phyloP scores from a whole-genome alignment of 2,329 filamentous ascomycete species.

The Aspergillus carbonarius region DNA sequence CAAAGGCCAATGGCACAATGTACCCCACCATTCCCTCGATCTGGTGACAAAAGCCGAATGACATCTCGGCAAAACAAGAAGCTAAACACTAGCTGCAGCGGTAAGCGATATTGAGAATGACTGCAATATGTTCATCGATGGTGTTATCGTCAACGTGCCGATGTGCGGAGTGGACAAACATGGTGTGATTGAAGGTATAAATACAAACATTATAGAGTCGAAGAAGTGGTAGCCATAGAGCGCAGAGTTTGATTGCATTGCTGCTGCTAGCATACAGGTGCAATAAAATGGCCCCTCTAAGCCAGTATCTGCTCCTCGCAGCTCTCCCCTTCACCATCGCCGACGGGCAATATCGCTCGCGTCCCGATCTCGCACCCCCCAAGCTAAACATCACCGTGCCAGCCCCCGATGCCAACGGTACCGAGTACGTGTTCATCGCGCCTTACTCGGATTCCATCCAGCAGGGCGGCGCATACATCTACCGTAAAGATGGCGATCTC shows the following conservation, averaged over 20 bases:
- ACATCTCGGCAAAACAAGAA: neutral
- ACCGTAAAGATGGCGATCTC: constrained; percentile 55
- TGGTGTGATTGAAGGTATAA: neutral
- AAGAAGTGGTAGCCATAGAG: neutral
- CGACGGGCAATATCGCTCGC: constrained; percentile 51
- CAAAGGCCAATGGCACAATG: neutral
- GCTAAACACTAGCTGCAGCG: neutral
- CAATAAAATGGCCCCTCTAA: neutral
- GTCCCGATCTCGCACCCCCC: constrained; percentile 50
- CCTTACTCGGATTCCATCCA: constrained; percentile 41
- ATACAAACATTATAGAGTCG: neutral
- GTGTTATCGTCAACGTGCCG: neutral
- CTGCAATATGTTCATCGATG: neutral
- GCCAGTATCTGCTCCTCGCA: constrained; percentile 16
- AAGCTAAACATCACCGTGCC: constrained; percentile 41
- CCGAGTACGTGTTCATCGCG: constrained; percentile 41
- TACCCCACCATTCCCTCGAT: neutral
- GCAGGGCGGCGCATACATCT: constrained; percentile 57
- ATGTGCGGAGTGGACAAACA: neutral
- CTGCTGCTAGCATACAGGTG: neutral
- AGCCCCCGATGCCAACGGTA: constrained; percentile 33
- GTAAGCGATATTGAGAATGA: neutral
- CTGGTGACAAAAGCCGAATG: neutral
- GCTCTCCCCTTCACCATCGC: constrained; percentile 5
- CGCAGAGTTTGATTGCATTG: neutral